A percentile compares a stretch with the other conserved stretches of the same genome.
phyloP scores from a whole-genome alignment of 192 early-diverging fungal species.

The Mycoemilia scoparia region DNA sequence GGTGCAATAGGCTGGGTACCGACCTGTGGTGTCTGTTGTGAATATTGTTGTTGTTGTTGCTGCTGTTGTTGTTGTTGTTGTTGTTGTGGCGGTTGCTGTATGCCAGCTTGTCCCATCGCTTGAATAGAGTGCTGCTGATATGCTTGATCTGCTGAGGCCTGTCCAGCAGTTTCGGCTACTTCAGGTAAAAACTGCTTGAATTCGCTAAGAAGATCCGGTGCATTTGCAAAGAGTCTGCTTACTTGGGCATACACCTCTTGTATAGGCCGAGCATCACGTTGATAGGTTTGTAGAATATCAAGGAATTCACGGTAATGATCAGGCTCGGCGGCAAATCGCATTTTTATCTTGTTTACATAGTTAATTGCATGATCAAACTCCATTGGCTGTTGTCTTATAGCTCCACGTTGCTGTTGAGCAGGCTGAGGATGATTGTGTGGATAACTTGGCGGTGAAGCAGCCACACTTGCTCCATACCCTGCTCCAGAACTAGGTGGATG shows the following conservation, averaged over 20 bases:
- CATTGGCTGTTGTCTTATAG: conserved; percentile 47
- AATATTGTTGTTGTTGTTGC: neutral
- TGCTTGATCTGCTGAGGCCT: conserved; percentile 5
- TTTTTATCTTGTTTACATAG: conserved; percentile 99
- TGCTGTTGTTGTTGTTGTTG: conserved; percentile 1
- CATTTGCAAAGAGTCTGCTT: conserved; percentile 63
- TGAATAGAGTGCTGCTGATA: conserved; percentile 13
- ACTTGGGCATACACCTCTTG: conserved; percentile 96
- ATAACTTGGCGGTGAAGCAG: too few species aligned
- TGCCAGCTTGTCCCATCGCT: conserved; percentile 10
- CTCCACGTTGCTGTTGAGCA: conserved; percentile 11
- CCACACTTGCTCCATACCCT: too few species aligned
- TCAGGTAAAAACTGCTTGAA: conserved; percentile 98
- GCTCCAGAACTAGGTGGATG: too few species aligned
- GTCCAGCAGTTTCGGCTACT: conserved; percentile 34
- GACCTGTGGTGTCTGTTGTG: neutral
- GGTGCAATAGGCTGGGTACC: conserved; percentile 1
- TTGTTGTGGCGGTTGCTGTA: neutral
- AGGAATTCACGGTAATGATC: conserved; percentile 96
- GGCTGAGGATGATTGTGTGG: conserved; percentile 9
- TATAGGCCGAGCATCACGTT: conserved; percentile 89
- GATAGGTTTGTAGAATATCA: conserved; percentile 94
- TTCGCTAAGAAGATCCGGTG: conserved; percentile 83
- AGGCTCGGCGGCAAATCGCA: conserved; percentile 77
- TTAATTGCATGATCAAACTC: conserved; percentile 98